These are phyloP conservation scores for Teunomyces lycoperdinae DNA, from an alignment of 805 yeast species.

Conservation along the genomic window DNA sequence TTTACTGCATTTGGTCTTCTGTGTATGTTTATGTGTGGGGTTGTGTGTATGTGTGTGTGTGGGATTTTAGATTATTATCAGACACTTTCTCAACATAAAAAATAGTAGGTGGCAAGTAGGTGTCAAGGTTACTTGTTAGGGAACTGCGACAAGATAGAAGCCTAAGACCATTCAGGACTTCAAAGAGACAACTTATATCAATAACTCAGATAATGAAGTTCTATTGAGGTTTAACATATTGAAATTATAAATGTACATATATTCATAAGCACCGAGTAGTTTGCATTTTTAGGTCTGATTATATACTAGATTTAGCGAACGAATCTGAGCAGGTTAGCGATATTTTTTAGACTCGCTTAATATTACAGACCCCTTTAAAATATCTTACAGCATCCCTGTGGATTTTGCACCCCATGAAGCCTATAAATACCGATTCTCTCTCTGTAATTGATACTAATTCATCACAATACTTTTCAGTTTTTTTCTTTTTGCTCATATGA, in stretches of 20 bases:
- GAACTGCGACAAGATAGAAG: neutral
- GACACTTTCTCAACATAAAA: neutral
- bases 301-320: neutral
- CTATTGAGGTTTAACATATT: neutral
- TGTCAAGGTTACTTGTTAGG: neutral
- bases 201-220: neutral
- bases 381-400: neutral
- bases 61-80: neutral
- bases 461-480: neutral
- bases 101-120: neutral
- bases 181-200: neutral
- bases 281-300: too few species aligned
- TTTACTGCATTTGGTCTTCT: neutral
- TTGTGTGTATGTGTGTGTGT: neutral
- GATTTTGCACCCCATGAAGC: neutral
- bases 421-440: neutral
- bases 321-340: neutral
- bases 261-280: too few species aligned
- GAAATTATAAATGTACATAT: too few species aligned
- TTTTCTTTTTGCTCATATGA: neutral
- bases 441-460: neutral
- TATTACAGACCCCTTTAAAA: neutral
- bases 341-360: conserved; percentile 1
- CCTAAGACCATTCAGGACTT: neutral
- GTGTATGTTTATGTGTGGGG: neutral